Evolutionary conservation across 768 basidiomycete genomes (phyloP).

Genomic region (Paxillus rubicundulus): DNA sequence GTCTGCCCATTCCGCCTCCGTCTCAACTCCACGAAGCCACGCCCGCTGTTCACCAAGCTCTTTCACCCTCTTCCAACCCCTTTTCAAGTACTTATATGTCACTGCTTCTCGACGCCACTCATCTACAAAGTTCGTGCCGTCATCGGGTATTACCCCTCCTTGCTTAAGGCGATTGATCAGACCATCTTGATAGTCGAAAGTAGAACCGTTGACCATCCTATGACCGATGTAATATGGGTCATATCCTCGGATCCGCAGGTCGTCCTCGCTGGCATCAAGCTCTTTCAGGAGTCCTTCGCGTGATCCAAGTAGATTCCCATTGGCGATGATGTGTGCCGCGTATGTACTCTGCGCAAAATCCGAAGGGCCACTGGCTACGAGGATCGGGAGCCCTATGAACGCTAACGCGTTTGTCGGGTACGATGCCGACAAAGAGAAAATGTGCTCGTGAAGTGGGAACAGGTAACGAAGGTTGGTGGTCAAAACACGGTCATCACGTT

Average conservation of each 20-base stretch:
- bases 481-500: constrained; percentile 24
- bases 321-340: constrained; percentile 42
- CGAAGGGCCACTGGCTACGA: constrained; percentile 47
- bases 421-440: constrained; percentile 47
- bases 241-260: constrained; percentile 38
- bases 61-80: constrained; percentile 47
- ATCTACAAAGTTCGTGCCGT: constrained; percentile 48
- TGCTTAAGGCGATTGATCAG: constrained; percentile 12
- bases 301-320: constrained; percentile 40
- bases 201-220: constrained; percentile 33
- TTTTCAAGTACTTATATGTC: constrained; percentile 33
- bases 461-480: constrained; percentile 53
- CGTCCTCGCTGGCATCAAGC: constrained; percentile 41
- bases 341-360: constrained; percentile 52
- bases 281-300: constrained; percentile 40
- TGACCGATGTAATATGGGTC: constrained; percentile 54
- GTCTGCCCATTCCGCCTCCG: constrained; percentile 50
- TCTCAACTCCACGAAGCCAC: constrained; percentile 50
- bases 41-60: constrained; percentile 35
- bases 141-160: constrained; percentile 37
- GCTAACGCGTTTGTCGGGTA: constrained; percentile 51
- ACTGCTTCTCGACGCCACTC: constrained; percentile 43
- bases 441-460: constrained; percentile 52
- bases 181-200: constrained; percentile 42
- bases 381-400: constrained; percentile 52